Conservation (phyloP, 2,329 filamentous ascomycete species). For the Colletotrichum sojae region DNA sequence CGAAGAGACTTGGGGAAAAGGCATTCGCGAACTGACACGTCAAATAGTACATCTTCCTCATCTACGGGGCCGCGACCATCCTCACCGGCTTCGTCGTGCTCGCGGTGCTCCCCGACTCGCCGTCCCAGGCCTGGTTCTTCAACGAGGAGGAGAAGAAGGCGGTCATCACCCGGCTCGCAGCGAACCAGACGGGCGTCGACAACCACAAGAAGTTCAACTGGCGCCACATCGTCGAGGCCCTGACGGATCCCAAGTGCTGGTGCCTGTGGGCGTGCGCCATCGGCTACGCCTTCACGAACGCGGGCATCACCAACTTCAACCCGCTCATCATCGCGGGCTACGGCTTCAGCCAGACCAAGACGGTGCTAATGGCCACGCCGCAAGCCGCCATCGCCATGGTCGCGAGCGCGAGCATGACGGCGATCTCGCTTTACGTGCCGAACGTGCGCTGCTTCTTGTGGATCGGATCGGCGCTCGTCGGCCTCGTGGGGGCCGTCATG, state of each 20-base stretch:
- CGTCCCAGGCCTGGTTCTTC: constrained; percentile 67
- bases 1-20: background rate
- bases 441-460: constrained; percentile 51
- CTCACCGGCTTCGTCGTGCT: constrained; percentile 71
- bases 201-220: constrained; percentile 70
- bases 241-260: constrained; percentile 66
- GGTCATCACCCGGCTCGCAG: constrained; percentile 78
- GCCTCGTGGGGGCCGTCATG: constrained; percentile 46
- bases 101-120: constrained; percentile 69
- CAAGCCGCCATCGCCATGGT: constrained; percentile 52
- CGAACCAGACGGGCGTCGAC: constrained; percentile 82
- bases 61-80: constrained; percentile 73
- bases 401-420: constrained; percentile 43
- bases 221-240: constrained; percentile 69
- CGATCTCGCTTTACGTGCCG: constrained; percentile 46
- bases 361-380: constrained; percentile 53
- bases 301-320: constrained; percentile 76
- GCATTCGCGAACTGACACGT: constrained; percentile 38
- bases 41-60: constrained; percentile 70
- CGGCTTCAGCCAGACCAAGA: constrained; percentile 70
- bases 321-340: constrained; percentile 75
- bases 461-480: constrained; percentile 45
- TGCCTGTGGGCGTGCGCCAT: constrained; percentile 74
- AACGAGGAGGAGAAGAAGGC: constrained; percentile 76
- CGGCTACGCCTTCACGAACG: constrained; percentile 75